These are phyloP conservation scores for Candida sphagnicola DNA, from an alignment of 805 yeast genomes.

Conservation along the genomic window DNA sequence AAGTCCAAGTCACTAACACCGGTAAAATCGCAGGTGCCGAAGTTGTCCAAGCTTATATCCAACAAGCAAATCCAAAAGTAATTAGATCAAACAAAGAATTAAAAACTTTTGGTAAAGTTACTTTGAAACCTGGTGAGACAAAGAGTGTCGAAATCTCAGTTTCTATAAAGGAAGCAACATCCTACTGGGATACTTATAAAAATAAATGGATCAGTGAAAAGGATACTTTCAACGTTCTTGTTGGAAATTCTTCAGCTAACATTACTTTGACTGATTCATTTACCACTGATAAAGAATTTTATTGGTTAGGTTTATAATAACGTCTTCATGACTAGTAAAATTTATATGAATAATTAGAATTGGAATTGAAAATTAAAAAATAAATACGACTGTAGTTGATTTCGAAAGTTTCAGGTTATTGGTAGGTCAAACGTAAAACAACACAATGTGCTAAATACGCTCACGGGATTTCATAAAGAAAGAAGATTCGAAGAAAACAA, in stretches of 20 bases:
- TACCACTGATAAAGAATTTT: slow-evolving; percentile 8
- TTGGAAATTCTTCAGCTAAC: slow-evolving; percentile 39
- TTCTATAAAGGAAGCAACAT: slow-evolving; percentile 46
- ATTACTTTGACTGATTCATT: slow-evolving; percentile 15
- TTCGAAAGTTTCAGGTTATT: too few species aligned
- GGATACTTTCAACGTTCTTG: slow-evolving; percentile 47
- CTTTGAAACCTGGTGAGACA: slow-evolving; percentile 40
- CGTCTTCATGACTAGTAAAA: too few species aligned
- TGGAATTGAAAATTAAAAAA: too few species aligned
- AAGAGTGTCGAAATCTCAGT: slow-evolving; percentile 33
- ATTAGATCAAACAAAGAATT: slow-evolving; percentile 59
- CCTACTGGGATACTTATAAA: slow-evolving; percentile 49
- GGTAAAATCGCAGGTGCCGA: slow-evolving; percentile 51
- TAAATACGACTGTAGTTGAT: too few species aligned
- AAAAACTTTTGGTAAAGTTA: slow-evolving; percentile 54
- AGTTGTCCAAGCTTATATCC: slow-evolving; percentile 52
- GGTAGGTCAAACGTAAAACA: too few species aligned
- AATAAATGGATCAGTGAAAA: slow-evolving; percentile 48
- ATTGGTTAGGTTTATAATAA: slow-evolving; percentile 11
- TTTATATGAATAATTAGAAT: too few species aligned
- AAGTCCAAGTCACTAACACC: slow-evolving; percentile 44
- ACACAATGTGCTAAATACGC: too few species aligned
- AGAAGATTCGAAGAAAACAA: too few species aligned
- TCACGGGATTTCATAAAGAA: too few species aligned
- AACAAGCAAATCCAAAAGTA: slow-evolving; percentile 30